These are phyloP conservation scores for Amanita molliuscula DNA, from an alignment of 768 basidiomycete species.

Conservation along the genomic window DNA sequence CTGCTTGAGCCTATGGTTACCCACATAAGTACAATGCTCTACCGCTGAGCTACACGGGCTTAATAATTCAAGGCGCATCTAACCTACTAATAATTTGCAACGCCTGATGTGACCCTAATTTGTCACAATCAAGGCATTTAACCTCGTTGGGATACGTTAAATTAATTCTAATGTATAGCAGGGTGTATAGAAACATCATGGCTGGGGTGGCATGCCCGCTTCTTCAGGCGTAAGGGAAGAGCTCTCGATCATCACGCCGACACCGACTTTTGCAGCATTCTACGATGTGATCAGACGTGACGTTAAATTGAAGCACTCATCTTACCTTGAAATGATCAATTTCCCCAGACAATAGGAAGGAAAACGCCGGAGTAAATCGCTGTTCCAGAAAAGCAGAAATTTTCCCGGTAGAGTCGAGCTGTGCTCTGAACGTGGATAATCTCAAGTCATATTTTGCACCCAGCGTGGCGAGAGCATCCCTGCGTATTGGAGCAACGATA, in stretches of 20 bases:
- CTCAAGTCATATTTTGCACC: conserved; percentile 97
- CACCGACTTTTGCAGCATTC: conserved; percentile 91
- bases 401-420: conserved; percentile 91
- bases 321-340: conserved; percentile 96
- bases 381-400: conserved; percentile 93
- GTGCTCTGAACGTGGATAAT: conserved; percentile 88
- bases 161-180: conserved; percentile 15
- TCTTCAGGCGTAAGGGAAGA: conserved; percentile 73
- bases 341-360: conserved; percentile 91
- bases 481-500: conserved; percentile 64
- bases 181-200: conserved; percentile 20
- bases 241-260: conserved; percentile 97
- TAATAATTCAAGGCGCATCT: background rate
- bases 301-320: conserved; percentile 1
- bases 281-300: conserved; percentile 19
- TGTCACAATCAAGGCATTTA: background rate
- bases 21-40: conserved; percentile 54
- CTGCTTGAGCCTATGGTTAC: conserved; percentile 19
- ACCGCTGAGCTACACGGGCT: conserved; percentile 50
- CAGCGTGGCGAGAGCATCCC: conserved; percentile 88
- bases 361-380: conserved; percentile 89
- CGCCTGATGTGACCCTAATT: background rate
- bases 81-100: background rate
- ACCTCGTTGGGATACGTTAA: conserved; percentile 13
- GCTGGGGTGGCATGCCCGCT: conserved; percentile 57